phyloP scores from a whole-genome alignment of 768 basidiomycete species.

The Serendipita sp. region DNA sequence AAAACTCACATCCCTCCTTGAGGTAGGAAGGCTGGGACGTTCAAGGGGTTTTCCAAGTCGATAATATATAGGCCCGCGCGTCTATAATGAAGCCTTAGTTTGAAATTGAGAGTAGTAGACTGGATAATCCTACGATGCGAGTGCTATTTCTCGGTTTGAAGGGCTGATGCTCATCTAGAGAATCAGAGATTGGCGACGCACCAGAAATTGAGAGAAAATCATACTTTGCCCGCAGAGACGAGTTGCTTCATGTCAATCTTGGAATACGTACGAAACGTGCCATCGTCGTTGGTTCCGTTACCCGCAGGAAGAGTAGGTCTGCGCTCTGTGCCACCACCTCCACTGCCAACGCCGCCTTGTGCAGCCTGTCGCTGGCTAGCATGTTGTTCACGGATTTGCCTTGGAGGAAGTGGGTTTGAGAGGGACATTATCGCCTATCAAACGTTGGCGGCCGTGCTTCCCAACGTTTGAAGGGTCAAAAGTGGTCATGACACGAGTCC shows the following conservation, averaged over 20 bases:
- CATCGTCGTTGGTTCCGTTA: background rate
- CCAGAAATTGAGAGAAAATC: background rate
- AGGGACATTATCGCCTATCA: background rate
- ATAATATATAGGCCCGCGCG: conserved; percentile 90
- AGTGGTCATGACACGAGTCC: too few relatives aligned
- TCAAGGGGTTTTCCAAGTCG: conserved; percentile 74
- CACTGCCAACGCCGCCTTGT: background rate
- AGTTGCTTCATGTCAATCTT: background rate
- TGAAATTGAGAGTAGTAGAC: background rate
- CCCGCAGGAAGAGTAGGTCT: background rate
- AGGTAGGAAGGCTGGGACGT: conserved; percentile 83
- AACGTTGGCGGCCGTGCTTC: too few relatives aligned
- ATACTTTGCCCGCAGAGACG: background rate
- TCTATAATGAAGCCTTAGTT: conserved; percentile 7
- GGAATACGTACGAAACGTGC: background rate
- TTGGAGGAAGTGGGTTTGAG: background rate
- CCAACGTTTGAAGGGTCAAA: too few relatives aligned
- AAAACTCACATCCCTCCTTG: conserved; percentile 47
- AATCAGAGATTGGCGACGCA: background rate
- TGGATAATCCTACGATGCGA: conserved; percentile 56
- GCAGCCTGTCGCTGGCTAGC: background rate
- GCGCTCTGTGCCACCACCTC: too few relatives aligned
- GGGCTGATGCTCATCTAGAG: conserved; percentile 83
- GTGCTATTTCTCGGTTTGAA: conserved; percentile 70
- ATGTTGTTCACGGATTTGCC: background rate